Base-by-base conservation (phyloP, 345 rosid species). In the Murraya paniculata region DNA sequence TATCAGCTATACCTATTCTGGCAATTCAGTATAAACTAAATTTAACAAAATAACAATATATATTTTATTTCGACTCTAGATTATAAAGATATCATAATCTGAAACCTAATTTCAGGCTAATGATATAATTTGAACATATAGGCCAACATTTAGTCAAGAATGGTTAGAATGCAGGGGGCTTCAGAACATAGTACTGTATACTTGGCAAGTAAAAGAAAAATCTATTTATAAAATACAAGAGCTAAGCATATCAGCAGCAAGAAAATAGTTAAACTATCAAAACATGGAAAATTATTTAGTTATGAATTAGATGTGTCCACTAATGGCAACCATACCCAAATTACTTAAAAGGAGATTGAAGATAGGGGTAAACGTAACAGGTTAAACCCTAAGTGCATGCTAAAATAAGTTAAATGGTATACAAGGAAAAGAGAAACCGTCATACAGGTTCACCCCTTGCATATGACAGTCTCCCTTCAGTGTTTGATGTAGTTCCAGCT, bases 401-500 rank as follows among this genome's bases (percentile, higher is more conserved):
- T 64, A 62, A 61, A 75, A 7, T n/a, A 58, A 30, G 50, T 36
- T 19, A 6, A 7, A 38, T 35, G 72, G 68, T 78, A 62, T 41
- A 72, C 30, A 64, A 50, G 59, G 25, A 68, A 60, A 62, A 27
- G 21, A 39, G 25, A 72, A 74, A 50, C 25, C n/a, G 66, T 68
- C 84, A n/a, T 76, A 83, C 84, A 59, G 70, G 77, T 77, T 59
- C 76, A 66, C 56, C 77, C 72, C 71, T 81, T 41, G 78, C 62
- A 81, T 71, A 55, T 72, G 85, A 78, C 53, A 68, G 24, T 61
- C 71, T 77, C 78, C 69, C 86, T 77, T 24, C 74, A 58, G 83
- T 76, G 67, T 82, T 74, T 55, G 78, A 73, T 75, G 82, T 79
- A 74, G 79, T 62, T 79, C 81, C 81, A 22, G 82, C 84, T 28